These are phyloP conservation scores for Flaveria robusta DNA, from an alignment of 129 eudicot species.

Conservation along the genomic window DNA sequence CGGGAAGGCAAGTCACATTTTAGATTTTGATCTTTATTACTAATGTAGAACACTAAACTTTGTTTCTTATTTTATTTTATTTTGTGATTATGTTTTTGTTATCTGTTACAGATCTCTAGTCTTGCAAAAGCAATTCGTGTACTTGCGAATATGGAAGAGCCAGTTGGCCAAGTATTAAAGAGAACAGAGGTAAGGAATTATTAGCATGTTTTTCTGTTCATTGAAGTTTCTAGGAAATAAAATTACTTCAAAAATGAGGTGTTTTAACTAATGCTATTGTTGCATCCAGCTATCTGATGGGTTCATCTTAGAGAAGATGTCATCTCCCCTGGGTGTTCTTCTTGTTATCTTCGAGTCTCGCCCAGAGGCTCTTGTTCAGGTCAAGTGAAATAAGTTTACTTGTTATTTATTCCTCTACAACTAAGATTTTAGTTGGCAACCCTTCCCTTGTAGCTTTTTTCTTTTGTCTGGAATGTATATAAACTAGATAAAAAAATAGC, in stretches of 20 bases:
- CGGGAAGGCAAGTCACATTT: constrained; percentile 63
- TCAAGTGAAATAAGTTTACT: constrained; percentile 20
- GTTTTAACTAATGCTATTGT: constrained; percentile 27
- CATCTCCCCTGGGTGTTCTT: constrained; percentile 94
- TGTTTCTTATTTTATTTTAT: neutral
- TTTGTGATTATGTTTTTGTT: neutral
- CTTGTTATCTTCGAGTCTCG: constrained; percentile 96
- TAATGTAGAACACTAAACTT: neutral
- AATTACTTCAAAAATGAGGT: neutral
- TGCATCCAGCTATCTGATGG: constrained; percentile 84
- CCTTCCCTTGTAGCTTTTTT: too few relatives aligned
- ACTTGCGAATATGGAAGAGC: constrained; percentile 96
- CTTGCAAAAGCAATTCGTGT: constrained; percentile 91
- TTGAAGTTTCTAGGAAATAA: neutral
- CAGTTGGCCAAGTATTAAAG: constrained; percentile 76
- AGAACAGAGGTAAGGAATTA: constrained; percentile 73
- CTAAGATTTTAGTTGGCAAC: too few relatives aligned
- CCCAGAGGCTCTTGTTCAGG: constrained; percentile 99
- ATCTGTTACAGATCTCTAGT: constrained; percentile 51
- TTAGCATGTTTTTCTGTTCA: constrained; percentile 5
- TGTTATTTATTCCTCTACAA: neutral
- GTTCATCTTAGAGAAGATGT: constrained; percentile 73
- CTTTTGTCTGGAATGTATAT: too few relatives aligned
- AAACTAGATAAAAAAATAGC: too few relatives aligned
- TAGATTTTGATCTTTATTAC: constrained; percentile 6